Evolutionary conservation across 805 yeast species (phyloP).

Genomic region (Saturnispora zaruensis): DNA sequence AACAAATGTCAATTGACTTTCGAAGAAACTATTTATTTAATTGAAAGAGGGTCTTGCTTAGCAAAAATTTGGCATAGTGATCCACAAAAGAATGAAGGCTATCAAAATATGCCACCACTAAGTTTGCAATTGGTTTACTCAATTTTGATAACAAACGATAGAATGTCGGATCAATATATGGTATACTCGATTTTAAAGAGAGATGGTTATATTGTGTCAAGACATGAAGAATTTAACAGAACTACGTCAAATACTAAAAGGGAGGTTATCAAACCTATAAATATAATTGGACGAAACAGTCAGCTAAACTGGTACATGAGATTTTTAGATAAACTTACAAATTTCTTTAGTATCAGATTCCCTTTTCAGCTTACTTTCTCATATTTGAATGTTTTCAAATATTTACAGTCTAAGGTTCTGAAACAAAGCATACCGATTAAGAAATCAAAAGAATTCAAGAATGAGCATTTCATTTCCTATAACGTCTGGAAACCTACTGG

Average conservation of each 20-base stretch:
- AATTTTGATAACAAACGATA: conserved; percentile 31
- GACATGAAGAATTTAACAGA: conserved; percentile 17
- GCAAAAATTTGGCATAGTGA: conserved; percentile 18
- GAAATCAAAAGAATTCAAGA: conserved; percentile 16
- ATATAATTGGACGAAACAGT: conserved; percentile 4
- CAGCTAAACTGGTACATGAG: conserved; percentile 11
- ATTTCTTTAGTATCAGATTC: conserved; percentile 8
- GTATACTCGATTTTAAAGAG: conserved; percentile 71
- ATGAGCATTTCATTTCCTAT: conserved; percentile 35
- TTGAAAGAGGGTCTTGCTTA: conserved; percentile 64
- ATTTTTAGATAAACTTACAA: conserved; percentile 1
- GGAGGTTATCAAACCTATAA: not conserved
- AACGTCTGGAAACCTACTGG: conserved; percentile 82
- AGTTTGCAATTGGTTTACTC: conserved; percentile 60
- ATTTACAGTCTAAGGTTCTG: conserved; percentile 12
- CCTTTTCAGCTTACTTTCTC: conserved; percentile 13
- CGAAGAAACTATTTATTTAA: conserved; percentile 67
- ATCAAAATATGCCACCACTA: conserved; percentile 32
- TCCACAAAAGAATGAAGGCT: conserved; percentile 22
- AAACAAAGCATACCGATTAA: conserved; percentile 12
- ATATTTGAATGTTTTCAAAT: conserved; percentile 15
- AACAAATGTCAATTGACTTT: conserved; percentile 42
- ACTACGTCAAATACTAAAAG: not conserved
- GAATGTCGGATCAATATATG: conserved; percentile 44
- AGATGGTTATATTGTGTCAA: conserved; percentile 61